Evolutionary conservation across 2,329 filamentous ascomycete genomes (phyloP), one percentile per base, ranked within the genome.

Genomic region (Pseudogymnoascus sp.): DNA sequence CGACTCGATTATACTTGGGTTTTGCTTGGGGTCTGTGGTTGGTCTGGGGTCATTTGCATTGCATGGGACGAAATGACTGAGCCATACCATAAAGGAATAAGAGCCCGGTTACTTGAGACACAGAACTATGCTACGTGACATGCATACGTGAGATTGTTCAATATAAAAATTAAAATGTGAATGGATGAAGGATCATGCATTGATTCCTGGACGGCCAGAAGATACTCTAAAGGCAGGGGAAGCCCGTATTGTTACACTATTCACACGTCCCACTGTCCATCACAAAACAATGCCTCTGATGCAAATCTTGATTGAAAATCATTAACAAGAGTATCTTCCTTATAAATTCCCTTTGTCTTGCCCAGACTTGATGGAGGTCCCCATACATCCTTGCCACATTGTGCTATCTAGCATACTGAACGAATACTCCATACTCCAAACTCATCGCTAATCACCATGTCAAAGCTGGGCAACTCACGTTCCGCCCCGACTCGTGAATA

Each of bases 81-180:
- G 60, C 37, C 29, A 62, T 44, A 53, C 60, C 60, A 50, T 62
- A 33, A 44, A 46, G 37, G 60, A 62, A 60, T 60, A 60, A 40
- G 38, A 42, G 13, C 59, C 38, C 59, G 59, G 38, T 60, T 60
- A 60, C 59, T 56, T 56, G 29, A 56, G 29, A 7, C 29, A 19
- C 29, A 13, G 50, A 56, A 33, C 10, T 33, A 56, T 56, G 50
- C 29, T 56, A 21, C n/a, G 50, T 56, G 50, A 56, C 29, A 56
- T 56, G 50, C 29, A 21, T 33, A 21, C 21, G 50, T 56, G 50
- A 56, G 17, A 56, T 33, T 33, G 11, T 33, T 33, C 10, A 56
- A 56, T 33, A 33, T 19, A 33, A 19, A 19, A 10, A n/a, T 19
- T 19, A 31, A 56, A 56, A 3, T 4, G 17, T 19, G 29, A 9